Evolutionary conservation across 805 yeast genomes (phyloP), one percentile per base, ranked within the genome.

Genomic region (Pichia scutulata): DNA sequence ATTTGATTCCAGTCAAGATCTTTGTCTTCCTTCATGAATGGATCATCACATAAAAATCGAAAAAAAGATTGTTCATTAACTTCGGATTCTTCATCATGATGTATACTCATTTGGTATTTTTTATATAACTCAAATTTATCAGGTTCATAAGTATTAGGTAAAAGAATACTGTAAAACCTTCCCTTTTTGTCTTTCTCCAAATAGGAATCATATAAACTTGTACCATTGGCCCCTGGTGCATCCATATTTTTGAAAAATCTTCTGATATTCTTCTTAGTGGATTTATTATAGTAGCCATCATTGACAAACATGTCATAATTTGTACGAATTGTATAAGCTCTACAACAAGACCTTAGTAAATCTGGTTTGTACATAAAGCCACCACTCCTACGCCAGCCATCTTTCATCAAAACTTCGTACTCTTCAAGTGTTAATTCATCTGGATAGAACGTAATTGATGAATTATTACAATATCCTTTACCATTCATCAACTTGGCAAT

Each of bases 331-430:
- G 96, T 84, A 62, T 80, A 87, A 64, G 82, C 74, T 21, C 90
- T 73, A 58, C 97, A 89, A 62, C 97, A 89, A 41, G 80, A 79
- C 39, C 89, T 65, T 28, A 84, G 60, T 53, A 80, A 64, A 62
- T 90, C 96, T 0, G 86, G 80, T 59, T 75, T 70, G 49, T 76
- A 65, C 22, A 65, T 47, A 55, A 79, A 85, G 2, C 66, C 63
- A 0, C 97, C 97, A 30, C 93, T 84, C 49, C 97, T 70, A 63
- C 95, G 77, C 60, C 77, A 89, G 2, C 96, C 96, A 56, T 73
- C 68, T 57, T 88, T 82, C 58, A 90, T 78, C 55, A 86, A 62
- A 21, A 57, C 60, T 59, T 86, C 90, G 60, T 89, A 89, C 25
- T 74, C 76, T 18, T 63, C 62, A 7, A 77, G 68, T 0, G 79